These are phyloP conservation scores for Quercus aquifolioides DNA, from an alignment of 306 rosid species.

Conservation along the genomic window DNA sequence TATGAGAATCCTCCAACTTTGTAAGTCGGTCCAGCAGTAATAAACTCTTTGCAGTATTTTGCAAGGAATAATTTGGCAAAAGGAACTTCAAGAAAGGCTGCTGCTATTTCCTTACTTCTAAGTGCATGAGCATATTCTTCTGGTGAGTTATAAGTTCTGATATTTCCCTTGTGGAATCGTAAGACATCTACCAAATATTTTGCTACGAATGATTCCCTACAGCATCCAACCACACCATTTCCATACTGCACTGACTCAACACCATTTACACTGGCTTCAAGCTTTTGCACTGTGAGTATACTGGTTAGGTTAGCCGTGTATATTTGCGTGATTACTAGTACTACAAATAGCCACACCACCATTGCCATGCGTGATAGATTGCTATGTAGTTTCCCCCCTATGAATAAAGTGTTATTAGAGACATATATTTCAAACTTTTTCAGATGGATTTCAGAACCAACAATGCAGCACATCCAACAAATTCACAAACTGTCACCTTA, in stretches of 20 bases:
- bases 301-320: slow-evolving; percentile 50
- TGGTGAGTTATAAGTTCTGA: slow-evolving; percentile 16
- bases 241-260: slow-evolving; percentile 14
- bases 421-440: neutral
- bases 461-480: too few relatives aligned
- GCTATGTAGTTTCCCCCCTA: slow-evolving; percentile 33
- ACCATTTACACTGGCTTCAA: slow-evolving; percentile 31
- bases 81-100: slow-evolving; percentile 41
- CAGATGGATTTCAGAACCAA: neutral
- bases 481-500: too few relatives aligned
- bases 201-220: slow-evolving; percentile 30
- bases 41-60: slow-evolving; percentile 34
- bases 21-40: slow-evolving; percentile 30
- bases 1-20: slow-evolving; percentile 47
- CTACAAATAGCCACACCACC: slow-evolving; percentile 52
- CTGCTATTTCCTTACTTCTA: slow-evolving; percentile 33
- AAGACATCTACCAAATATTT: slow-evolving; percentile 26
- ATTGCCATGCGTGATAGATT: slow-evolving; percentile 40
- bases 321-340: slow-evolving; percentile 38
- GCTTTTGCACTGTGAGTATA: slow-evolving; percentile 42
- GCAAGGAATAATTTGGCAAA: slow-evolving; percentile 40
- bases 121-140: slow-evolving; percentile 37
- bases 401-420: neutral
- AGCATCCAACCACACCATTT: slow-evolving; percentile 31
- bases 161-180: neutral